phyloP scores from a whole-genome alignment of 495 filamentous ascomycete genomes.

The Astrothelium subdiscretum region DNA sequence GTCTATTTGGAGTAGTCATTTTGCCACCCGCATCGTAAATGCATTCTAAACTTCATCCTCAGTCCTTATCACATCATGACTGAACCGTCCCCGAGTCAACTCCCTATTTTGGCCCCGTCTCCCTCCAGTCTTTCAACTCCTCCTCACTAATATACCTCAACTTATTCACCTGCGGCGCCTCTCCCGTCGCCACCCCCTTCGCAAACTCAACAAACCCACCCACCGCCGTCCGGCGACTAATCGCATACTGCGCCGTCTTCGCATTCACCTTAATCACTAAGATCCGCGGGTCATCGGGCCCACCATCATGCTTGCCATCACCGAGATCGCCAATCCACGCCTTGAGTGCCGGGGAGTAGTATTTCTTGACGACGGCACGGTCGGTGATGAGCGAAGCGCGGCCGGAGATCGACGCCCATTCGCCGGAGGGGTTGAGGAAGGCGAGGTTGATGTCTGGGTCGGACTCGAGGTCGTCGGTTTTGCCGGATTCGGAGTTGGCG shows the following conservation, averaged over 20 bases:
- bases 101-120: neutral
- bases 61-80: neutral
- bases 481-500: slow-evolving; percentile 86
- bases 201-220: slow-evolving; percentile 57
- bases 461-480: slow-evolving; percentile 67
- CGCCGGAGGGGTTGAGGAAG: slow-evolving; percentile 65
- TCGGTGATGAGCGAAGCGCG: slow-evolving; percentile 56
- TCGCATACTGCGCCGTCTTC: slow-evolving; percentile 49
- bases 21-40: neutral
- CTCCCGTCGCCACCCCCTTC: slow-evolving; percentile 62
- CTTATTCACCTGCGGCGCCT: slow-evolving; percentile 62
- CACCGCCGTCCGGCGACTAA: slow-evolving; percentile 41
- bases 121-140: slow-evolving; percentile 41
- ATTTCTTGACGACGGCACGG: slow-evolving; percentile 53
- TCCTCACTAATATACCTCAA: slow-evolving; percentile 61
- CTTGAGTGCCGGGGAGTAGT: slow-evolving; percentile 65
- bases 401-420: slow-evolving; percentile 76
- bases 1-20: too few species aligned
- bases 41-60: neutral
- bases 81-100: neutral
- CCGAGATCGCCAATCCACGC: slow-evolving; percentile 88
- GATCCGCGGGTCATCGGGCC: slow-evolving; percentile 70
- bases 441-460: slow-evolving; percentile 76
- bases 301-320: slow-evolving; percentile 77
- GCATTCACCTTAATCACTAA: slow-evolving; percentile 56